Percentiles rank a stretch among this genome's conserved stretches.
phyloP scores from a whole-genome alignment of 805 yeast genomes.

The Pichia membranifaciens region DNA sequence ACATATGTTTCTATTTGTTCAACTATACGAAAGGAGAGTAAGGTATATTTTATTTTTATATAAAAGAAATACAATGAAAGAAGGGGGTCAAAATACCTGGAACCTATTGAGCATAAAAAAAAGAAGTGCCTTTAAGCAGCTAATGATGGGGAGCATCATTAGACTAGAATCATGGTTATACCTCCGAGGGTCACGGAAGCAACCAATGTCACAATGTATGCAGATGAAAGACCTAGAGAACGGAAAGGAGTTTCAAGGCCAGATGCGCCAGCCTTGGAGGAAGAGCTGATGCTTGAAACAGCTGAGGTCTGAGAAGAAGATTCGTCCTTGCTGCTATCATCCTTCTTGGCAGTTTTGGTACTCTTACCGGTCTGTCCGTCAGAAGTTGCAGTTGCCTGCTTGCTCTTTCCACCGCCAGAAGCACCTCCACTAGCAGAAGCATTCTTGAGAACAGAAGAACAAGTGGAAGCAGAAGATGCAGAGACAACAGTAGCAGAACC shows the following conservation, averaged over 20 bases:
- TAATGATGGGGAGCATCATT: not conserved
- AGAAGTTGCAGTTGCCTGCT: not conserved
- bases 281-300: constrained; percentile 17
- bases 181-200: constrained; percentile 8
- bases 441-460: constrained; percentile 39
- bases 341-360: not conserved
- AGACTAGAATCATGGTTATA: constrained; percentile 9
- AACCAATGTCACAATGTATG: constrained; percentile 8
- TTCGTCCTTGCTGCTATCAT: constrained; percentile 8
- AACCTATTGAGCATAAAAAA: not conserved
- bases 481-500: constrained; percentile 60
- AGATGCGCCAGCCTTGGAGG: constrained; percentile 10
- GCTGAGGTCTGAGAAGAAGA: constrained; percentile 27
- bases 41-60: too few species aligned
- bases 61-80: not conserved
- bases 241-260: constrained; percentile 4
- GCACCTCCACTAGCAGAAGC: constrained; percentile 22
- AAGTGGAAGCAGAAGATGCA: constrained; percentile 36
- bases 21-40: too few species aligned
- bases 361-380: not conserved
- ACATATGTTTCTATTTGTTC: too few species aligned
- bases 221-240: constrained; percentile 33
- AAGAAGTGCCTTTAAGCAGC: not conserved
- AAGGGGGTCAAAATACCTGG: not conserved
- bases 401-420: constrained; percentile 11